Evolutionary conservation across 768 basidiomycete species (phyloP), one percentile per base, ranked within the genome.

Genomic region (Obba rivulosa): DNA sequence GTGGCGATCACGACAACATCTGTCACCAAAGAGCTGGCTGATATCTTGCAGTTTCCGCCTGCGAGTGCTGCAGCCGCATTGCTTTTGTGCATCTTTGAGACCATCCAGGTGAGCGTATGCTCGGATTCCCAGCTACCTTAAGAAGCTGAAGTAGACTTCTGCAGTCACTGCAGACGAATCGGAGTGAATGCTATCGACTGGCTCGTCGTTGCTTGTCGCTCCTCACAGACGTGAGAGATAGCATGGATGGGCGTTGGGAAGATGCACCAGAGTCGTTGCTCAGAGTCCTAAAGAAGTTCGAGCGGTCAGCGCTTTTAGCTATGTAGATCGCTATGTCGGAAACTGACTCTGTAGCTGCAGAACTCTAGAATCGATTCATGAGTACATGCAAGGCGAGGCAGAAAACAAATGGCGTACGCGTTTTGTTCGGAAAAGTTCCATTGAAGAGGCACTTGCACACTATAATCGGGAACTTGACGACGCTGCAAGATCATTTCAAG

Each of bases 401-500:
- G 66, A 68, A 23, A 63, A 60, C 21, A 73, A 67, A 43, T 76
- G 76, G 75, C 62, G 50, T 14, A 62, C 60, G 13, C 68, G 72
- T 5, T 65, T 77, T 21, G 57, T 72, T 34, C 66, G 66, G 34
- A 76, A 71, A 50, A 57, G 48, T 13, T 61, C 63, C 0, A 75
- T 75, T 14, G 74, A 76, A 48, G 59, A 57, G 28, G 65, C 73
- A 3, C 60, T 77, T 3, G 55, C 36, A 2, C 62, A 67, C 8
- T 68, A 66, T 41, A 58, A 63, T 31, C 56, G 46, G 17, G 58
- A 62, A 41, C 55, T 77, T 28, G 69, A 75, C 20, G 75, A 77
- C 20, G 72, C 76, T 10, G 66, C 70, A 10, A 69, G 70, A 41
- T 68, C 74, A 8, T 76, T 77, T 49, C 75, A 77, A 66, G 76